Base-by-base conservation (phyloP, 2,329 filamentous ascomycete genomes). In the Sporothrix schenckii region DNA sequence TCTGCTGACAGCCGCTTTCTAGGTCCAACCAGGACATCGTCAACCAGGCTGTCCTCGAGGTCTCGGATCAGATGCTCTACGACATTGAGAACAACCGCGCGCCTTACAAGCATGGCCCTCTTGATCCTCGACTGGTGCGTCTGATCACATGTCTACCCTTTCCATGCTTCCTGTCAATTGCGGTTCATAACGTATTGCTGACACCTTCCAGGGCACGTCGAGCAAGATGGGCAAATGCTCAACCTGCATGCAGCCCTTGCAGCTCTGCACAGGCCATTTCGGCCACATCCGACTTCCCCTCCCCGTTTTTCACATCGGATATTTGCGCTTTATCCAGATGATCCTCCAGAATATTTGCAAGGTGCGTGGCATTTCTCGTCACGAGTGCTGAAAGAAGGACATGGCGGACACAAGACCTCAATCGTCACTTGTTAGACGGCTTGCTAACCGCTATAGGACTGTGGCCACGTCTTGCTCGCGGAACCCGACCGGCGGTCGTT, bases 281-380 rank as follows among this genome's bases (percentile, higher is more conserved):
- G 95, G 95, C 61, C 91, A 97, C 80, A 91, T 99, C 76, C 89
- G 92, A 76, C 87, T 99, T 16, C 92, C 94, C 1, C 84, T 99
- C 67, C 95, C 95, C 4, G 93, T 91, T 56, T 98, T 98, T 77
- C 95, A 99, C 78, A 93, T 98, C 74, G 95, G 95, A 50, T 99
- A 97, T 78, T 87, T 99, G 76, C 95, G 93, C 78, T 93, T 96
- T 79, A 93, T 95, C 74, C 94, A 97, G 78, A 90, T 90, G 58
- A 94, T 97, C 70, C 85, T 99, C 30, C 94, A 98, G 79, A 91
- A 95, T 77, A 96, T 99, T 74, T 99, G 95, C 89, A 99, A 97
- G 78, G 81, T 86, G 77, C 56, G 77, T 65, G 56, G 44, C 24
- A 60, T 30, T n/a, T 60, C 27, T 24, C 27, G 16, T n/a, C 5